A percentile compares a stretch with the other conserved stretches of the same genome.
Evolutionary conservation across 495 filamentous ascomycete genomes (phyloP).

Genomic region (Pyrenula massariospora): DNA sequence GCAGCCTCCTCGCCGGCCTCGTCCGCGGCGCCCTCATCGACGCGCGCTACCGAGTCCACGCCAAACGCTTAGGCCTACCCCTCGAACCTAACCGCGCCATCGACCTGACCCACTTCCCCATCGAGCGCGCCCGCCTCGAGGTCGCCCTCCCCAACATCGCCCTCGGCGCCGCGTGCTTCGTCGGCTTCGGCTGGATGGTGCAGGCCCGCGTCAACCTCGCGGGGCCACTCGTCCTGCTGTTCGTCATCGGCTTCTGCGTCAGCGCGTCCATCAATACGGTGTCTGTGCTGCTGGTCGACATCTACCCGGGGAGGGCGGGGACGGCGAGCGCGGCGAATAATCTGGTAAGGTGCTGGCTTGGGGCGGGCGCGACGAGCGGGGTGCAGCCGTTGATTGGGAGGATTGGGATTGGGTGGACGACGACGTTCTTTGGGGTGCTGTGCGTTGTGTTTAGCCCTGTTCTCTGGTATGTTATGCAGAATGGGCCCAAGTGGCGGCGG

Average conservation of each 20-base stretch:
- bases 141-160: conserved; percentile 27
- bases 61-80: conserved; percentile 17
- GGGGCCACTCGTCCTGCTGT: conserved; percentile 41
- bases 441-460: conserved; percentile 17
- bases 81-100: conserved; percentile 29
- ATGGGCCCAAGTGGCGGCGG: conserved; percentile 25
- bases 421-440: conserved; percentile 24
- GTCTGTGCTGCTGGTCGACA: conserved; percentile 43
- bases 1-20: conserved; percentile 20
- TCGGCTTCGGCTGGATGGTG: conserved; percentile 49
- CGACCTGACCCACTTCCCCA: conserved; percentile 24
- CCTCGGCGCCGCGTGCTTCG: conserved; percentile 25
- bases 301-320: conserved; percentile 45
- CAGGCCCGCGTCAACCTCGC: conserved; percentile 29
- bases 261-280: conserved; percentile 39
- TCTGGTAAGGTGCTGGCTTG: conserved; percentile 52
- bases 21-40: conserved; percentile 28
- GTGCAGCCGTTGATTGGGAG: conserved; percentile 48
- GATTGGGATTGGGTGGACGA: conserved; percentile 44
- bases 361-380: conserved; percentile 46
- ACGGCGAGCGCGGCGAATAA: conserved; percentile 62
- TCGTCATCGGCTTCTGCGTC: conserved; percentile 39
- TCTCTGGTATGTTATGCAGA: conserved; percentile 21
- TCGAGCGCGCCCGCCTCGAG: conserved; percentile 30
- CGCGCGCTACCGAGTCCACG: conserved; percentile 27